Conservation (phyloP, 148 eudicot genomes). For the Persicaria maculosa region DNA sequence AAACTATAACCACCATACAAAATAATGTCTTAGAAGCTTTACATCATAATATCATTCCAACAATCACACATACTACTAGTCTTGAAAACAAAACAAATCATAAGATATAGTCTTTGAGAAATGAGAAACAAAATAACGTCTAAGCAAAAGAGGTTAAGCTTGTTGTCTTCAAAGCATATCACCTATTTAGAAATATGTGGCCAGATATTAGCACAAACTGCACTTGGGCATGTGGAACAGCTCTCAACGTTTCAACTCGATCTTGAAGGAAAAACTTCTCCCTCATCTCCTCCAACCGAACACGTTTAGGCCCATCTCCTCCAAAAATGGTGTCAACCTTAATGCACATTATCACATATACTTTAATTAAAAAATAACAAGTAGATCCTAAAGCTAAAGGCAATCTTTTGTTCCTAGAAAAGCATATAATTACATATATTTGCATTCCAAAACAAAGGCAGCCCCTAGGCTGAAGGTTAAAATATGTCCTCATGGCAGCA, state of each 20-base stretch:
- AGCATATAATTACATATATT: background rate
- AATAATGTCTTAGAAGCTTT: too few relatives aligned
- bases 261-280: constrained; percentile 96
- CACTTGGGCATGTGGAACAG: constrained; percentile 98
- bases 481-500: background rate
- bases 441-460: background rate
- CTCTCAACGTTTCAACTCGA: constrained; percentile 94
- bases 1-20: too few relatives aligned
- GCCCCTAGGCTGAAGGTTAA: background rate
- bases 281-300: constrained; percentile 94
- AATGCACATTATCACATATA: constrained; percentile 14
- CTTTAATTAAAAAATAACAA: background rate
- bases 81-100: too few relatives aligned
- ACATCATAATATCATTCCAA: too few relatives aligned
- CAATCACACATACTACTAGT: too few relatives aligned
- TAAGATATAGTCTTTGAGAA: too few relatives aligned
- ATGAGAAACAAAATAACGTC: too few relatives aligned
- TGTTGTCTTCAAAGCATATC: too few relatives aligned
- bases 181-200: constrained; percentile 98
- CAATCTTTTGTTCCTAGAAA: too few relatives aligned
- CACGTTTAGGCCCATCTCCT: constrained; percentile 97
- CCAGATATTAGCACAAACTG: constrained; percentile 77
- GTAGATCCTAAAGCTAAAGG: too few relatives aligned
- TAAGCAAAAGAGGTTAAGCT: too few relatives aligned
- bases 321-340: constrained; percentile 89